These are phyloP conservation scores for Colletotrichum tamarilloi DNA, from an alignment of 2,329 filamentous ascomycete genomes.

Conservation along the genomic window DNA sequence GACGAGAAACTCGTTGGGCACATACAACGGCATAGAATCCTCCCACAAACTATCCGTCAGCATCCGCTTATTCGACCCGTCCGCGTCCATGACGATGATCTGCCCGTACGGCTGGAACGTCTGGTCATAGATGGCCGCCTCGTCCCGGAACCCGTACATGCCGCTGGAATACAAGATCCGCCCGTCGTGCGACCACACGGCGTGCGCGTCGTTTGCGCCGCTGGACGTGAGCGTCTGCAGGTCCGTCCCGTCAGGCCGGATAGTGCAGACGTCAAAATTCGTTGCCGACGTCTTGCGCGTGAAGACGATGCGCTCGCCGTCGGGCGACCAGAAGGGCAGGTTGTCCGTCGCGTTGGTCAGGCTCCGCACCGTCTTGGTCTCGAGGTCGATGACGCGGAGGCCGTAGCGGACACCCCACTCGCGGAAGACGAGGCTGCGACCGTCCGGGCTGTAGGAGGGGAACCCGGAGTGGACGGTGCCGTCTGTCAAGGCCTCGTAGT, in stretches of 20 bases:
- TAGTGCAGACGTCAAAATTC: conserved; percentile 25
- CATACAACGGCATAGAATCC: conserved; percentile 24
- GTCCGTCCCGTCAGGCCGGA: conserved; percentile 16
- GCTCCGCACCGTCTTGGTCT: conserved; percentile 1
- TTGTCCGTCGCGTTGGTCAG: conserved; percentile 24
- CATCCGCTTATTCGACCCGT: conserved; percentile 24
- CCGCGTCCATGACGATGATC: conserved; percentile 24
- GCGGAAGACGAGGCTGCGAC: conserved; percentile 6
- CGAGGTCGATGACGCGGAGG: conserved; percentile 9
- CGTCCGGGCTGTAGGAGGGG: conserved; percentile 23
- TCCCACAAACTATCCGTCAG: conserved; percentile 39
- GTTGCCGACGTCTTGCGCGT: conserved; percentile 19
- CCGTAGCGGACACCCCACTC: conserved; percentile 28
- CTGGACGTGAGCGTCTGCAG: conserved; percentile 14
- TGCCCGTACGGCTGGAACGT: conserved; percentile 24
- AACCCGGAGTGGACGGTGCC: conserved; percentile 20
- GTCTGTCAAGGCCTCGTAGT: conserved; percentile 20
- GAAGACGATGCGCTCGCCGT: conserved; percentile 25
- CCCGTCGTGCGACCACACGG: conserved; percentile 18
- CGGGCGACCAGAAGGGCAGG: conserved; percentile 21
- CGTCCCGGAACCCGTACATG: conserved; percentile 26
- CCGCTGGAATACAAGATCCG: conserved; percentile 24
- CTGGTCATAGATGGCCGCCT: conserved; percentile 26
- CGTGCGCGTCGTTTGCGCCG: conserved; percentile 23
- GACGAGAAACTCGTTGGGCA: conserved; percentile 25